phyloP scores from a whole-genome alignment of 1,284 basidiomycete genomes.

The Pterulicium gracile region DNA sequence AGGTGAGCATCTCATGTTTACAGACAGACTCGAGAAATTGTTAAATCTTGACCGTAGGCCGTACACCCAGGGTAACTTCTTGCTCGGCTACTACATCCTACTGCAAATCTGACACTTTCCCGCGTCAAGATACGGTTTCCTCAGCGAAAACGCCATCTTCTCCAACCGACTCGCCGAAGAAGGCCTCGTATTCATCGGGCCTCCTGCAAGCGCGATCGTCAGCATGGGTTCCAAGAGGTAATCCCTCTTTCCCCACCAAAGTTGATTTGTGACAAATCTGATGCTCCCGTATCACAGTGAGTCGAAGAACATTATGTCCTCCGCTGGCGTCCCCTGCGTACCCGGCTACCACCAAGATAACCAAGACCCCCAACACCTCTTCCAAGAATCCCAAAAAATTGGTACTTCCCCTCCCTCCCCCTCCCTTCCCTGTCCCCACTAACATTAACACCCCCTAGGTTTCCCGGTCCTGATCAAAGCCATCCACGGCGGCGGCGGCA shows the following conservation, averaged over 20 bases:
- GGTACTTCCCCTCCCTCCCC: constrained; percentile 27
- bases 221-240: constrained; percentile 89
- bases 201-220: constrained; percentile 87
- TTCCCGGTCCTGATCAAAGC: constrained; percentile 95
- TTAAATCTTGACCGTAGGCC: constrained; percentile 38
- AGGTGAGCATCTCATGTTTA: constrained; percentile 35
- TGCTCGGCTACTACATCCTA: not conserved
- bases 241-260: not conserved
- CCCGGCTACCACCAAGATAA: constrained; percentile 81
- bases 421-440: not conserved
- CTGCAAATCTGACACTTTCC: too few species aligned
- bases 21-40: constrained; percentile 3
- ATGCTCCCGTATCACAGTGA: constrained; percentile 32
- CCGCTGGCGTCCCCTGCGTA: constrained; percentile 86
- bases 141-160: constrained; percentile 90
- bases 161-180: constrained; percentile 78
- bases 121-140: constrained; percentile 92
- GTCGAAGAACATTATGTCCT: constrained; percentile 88
- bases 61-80: constrained; percentile 65
- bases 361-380: constrained; percentile 59
- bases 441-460: constrained; percentile 24
- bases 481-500: constrained; percentile 92
- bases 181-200: constrained; percentile 93
- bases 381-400: constrained; percentile 61
- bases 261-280: constrained; percentile 7